A percentile compares a stretch with the other conserved stretches of the same genome.
These are phyloP conservation scores for Casuarina glauca DNA, from an alignment of 306 rosid genomes.

Conservation along the genomic window DNA sequence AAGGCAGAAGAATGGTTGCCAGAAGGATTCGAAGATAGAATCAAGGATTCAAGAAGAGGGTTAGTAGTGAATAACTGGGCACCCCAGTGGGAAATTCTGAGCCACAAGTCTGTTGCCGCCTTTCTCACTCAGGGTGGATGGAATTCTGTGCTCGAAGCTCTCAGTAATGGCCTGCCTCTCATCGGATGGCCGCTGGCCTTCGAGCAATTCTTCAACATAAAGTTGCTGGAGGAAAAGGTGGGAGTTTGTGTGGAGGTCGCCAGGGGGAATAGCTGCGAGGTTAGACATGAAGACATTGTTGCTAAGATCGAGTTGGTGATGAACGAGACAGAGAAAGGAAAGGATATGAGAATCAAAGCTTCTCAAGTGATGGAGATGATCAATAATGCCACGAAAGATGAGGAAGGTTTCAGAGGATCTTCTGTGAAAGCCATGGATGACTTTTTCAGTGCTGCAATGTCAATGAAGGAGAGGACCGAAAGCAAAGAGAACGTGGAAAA, in stretches of 20 bases:
- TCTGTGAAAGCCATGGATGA: constrained; percentile 42
- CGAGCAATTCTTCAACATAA: constrained; percentile 63
- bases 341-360: constrained; percentile 49
- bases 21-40: constrained; percentile 41
- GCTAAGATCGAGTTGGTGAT: constrained; percentile 46
- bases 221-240: constrained; percentile 46
- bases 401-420: constrained; percentile 36
- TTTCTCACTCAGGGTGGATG: constrained; percentile 78
- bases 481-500: no score
- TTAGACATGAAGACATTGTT: constrained; percentile 36
- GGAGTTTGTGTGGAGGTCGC: constrained; percentile 73
- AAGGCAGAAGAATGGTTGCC: constrained; percentile 61
- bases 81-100: constrained; percentile 62
- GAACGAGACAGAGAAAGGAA: constrained; percentile 39
- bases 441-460: no score
- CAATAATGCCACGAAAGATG: constrained; percentile 30
- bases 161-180: constrained; percentile 59
- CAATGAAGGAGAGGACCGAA: no score
- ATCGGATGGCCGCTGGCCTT: constrained; percentile 82
- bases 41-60: constrained; percentile 31
- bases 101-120: constrained; percentile 43
- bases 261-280: constrained; percentile 58
- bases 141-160: constrained; percentile 69
- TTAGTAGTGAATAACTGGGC: constrained; percentile 62
- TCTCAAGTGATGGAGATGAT: constrained; percentile 23